Evolutionary conservation across 1,139 yeast species (phyloP).

Genomic region (Magnusiomyces starmeri): DNA sequence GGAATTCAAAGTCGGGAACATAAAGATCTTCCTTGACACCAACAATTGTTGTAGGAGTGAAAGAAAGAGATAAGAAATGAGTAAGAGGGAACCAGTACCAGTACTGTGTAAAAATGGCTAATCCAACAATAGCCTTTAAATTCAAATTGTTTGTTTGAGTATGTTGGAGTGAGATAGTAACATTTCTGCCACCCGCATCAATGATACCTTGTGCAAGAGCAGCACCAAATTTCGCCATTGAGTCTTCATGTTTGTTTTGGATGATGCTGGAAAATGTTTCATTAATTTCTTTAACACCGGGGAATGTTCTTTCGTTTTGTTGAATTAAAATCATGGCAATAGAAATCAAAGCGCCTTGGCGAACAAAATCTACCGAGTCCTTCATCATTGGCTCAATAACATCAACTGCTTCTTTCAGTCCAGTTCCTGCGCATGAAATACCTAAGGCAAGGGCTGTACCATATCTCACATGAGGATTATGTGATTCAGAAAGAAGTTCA

Average conservation of each 20-base stretch:
- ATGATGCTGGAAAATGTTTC: constrained; percentile 70
- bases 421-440: constrained; percentile 95
- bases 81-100: constrained; percentile 99
- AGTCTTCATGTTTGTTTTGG: constrained; percentile 87
- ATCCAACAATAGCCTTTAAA: constrained; percentile 85
- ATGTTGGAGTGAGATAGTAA: constrained; percentile 87
- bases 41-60: constrained; percentile 84
- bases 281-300: constrained; percentile 72
- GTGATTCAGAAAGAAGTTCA: constrained; percentile 85
- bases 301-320: constrained; percentile 79
- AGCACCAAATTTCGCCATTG: constrained; percentile 96
- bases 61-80: constrained; percentile 85
- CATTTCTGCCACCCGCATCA: constrained; percentile 98
- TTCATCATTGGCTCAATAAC: constrained; percentile 87
- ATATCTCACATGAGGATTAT: constrained; percentile 96
- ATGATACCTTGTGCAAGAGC: constrained; percentile 95
- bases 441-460: constrained; percentile 98
- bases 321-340: constrained; percentile 88
- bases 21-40: constrained; percentile 83
- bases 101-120: constrained; percentile 81
- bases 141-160: constrained; percentile 86
- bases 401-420: constrained; percentile 79
- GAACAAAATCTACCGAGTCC: constrained; percentile 93
- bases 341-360: constrained; percentile 96
- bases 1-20: constrained; percentile 75